Conservation (phyloP, 1,284 basidiomycete species). For the Ganoderma meredithae region DNA sequence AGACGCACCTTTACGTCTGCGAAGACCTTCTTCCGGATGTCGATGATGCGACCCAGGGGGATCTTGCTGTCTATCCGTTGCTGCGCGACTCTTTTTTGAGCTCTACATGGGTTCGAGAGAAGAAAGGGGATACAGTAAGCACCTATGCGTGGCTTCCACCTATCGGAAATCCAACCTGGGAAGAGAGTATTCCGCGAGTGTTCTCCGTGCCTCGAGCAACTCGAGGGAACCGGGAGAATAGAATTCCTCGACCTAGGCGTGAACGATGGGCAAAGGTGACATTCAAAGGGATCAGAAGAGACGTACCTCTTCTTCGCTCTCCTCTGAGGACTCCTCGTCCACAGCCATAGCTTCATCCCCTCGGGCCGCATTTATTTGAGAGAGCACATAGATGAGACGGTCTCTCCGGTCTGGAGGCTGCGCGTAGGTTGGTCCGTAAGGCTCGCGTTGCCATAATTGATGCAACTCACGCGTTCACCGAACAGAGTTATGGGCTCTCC, state of each 20-base stretch:
- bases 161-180: conserved; percentile 83
- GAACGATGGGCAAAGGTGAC: conserved; percentile 15
- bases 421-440: conserved; percentile 27
- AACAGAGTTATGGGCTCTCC: conserved; percentile 98
- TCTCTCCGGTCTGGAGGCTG: conserved; percentile 90
- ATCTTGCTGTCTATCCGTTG: conserved; percentile 90
- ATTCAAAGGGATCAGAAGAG: not conserved
- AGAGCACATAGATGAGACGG: conserved; percentile 91
- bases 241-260: conserved; percentile 86
- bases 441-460: not conserved
- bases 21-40: conserved; percentile 90
- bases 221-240: conserved; percentile 92
- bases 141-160: conserved; percentile 61
- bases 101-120: conserved; percentile 65
- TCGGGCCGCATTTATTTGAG: conserved; percentile 85
- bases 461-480: conserved; percentile 87
- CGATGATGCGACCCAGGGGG: conserved; percentile 91
- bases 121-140: conserved; percentile 68
- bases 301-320: conserved; percentile 81
- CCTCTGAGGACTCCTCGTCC: conserved; percentile 69
- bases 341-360: conserved; percentile 77
- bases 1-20: conserved; percentile 83
- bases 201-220: conserved; percentile 83
- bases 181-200: conserved; percentile 91
- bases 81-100: conserved; percentile 89